phyloP scores from a whole-genome alignment of 257 asterid genomes.

The Oldenlandia corymbosa region DNA sequence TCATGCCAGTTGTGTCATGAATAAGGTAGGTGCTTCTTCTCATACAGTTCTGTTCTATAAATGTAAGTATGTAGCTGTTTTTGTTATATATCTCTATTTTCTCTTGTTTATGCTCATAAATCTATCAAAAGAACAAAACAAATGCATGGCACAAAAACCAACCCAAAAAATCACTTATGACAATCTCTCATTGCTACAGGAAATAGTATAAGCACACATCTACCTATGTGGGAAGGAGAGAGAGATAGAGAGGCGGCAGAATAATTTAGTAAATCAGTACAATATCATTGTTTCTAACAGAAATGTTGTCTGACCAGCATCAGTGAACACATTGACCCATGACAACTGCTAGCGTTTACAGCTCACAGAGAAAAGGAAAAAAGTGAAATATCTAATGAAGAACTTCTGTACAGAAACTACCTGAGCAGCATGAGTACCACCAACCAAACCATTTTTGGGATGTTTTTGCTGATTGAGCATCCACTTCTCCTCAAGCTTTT shows the following conservation, averaged over 20 bases:
- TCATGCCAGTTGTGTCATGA: background rate
- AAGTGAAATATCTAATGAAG: constrained; percentile 11
- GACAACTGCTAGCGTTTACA: background rate
- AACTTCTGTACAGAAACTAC: constrained; percentile 33
- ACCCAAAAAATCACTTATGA: background rate
- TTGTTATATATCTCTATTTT: background rate
- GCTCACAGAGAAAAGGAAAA: constrained; percentile 7
- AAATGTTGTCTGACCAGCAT: background rate
- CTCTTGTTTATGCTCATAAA: background rate
- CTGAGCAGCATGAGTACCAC: constrained; percentile 36
- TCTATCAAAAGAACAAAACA: background rate
- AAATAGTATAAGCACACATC: background rate
- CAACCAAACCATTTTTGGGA: constrained; percentile 36
- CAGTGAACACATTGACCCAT: background rate
- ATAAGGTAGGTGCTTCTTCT: background rate
- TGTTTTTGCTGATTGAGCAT: constrained; percentile 67
- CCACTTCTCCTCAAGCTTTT: constrained; percentile 97
- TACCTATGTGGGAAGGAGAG: background rate
- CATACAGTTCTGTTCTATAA: background rate
- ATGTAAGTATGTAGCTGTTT: background rate
- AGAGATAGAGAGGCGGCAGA: background rate
- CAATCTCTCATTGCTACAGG: background rate
- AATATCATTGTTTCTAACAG: constrained; percentile 1
- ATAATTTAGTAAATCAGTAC: background rate
- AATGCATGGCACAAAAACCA: background rate